phyloP scores from a whole-genome alignment of 495 filamentous ascomycete species.

The Aspergillus ellipticus region DNA sequence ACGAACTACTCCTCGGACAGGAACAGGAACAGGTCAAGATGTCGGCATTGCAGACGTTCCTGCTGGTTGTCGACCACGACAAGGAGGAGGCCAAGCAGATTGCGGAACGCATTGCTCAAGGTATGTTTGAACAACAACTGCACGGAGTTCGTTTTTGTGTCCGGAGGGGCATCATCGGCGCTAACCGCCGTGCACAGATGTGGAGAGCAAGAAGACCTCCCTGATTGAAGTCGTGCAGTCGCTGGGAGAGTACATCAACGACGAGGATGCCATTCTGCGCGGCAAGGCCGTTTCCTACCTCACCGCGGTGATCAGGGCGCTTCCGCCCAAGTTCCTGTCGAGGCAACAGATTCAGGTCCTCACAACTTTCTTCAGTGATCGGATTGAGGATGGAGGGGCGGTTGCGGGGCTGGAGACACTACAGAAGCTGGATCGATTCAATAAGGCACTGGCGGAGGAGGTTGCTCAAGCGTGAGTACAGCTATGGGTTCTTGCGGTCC shows the following conservation, averaged over 20 bases:
- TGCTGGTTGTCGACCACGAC: conserved; percentile 62
- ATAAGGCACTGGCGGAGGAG: conserved; percentile 44
- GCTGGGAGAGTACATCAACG: conserved; percentile 66
- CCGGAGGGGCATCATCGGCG: conserved; percentile 7
- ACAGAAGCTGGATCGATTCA: conserved; percentile 47
- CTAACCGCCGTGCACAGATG: conserved; percentile 36
- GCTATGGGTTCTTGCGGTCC: neutral
- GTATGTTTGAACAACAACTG: no score
- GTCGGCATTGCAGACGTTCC: conserved; percentile 62
- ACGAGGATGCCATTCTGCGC: conserved; percentile 61
- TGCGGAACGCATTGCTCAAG: conserved; percentile 55
- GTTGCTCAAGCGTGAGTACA: conserved; percentile 49
- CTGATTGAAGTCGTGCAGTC: conserved; percentile 65
- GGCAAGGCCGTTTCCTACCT: conserved; percentile 67
- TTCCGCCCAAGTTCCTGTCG: conserved; percentile 58
- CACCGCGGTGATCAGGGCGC: conserved; percentile 56
- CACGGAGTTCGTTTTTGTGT: neutral
- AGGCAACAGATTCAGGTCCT: conserved; percentile 63
- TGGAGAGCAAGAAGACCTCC: conserved; percentile 59
- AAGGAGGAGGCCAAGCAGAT: conserved; percentile 57
- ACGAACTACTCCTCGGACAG: conserved; percentile 7
- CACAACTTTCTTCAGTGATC: conserved; percentile 57
- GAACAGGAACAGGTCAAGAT: conserved; percentile 30
- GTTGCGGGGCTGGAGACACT: conserved; percentile 46
- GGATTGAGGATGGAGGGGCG: conserved; percentile 58